phyloP scores from a whole-genome alignment of 192 early-diverging fungal species.

The Gonapodya prolifera region DNA sequence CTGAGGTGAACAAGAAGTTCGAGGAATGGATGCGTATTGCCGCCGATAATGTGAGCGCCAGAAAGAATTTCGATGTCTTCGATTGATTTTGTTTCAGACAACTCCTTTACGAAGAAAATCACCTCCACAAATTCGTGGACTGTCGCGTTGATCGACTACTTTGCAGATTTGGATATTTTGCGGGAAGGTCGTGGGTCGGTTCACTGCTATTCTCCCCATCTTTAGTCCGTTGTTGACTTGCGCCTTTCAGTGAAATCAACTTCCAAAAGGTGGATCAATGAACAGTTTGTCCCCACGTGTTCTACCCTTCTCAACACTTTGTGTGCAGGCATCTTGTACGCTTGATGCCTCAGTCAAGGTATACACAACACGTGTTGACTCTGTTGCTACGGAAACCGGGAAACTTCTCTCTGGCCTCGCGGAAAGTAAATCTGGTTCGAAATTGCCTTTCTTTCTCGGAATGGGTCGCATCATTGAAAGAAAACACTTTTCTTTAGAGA shows the following conservation, averaged over 20 bases:
- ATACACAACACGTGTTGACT: constrained; percentile 93
- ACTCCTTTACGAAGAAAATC: constrained; percentile 90
- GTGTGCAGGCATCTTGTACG: constrained; percentile 95
- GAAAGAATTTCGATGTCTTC: no score
- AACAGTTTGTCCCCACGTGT: no score
- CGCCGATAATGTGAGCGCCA: constrained; percentile 65
- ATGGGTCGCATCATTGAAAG: no score
- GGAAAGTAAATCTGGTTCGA: constrained; percentile 33
- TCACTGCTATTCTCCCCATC: no score
- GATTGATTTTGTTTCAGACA: no score
- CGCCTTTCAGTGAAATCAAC: constrained; percentile 97
- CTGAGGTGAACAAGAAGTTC: no score
- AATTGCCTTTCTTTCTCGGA: no score
- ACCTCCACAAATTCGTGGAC: constrained; percentile 91
- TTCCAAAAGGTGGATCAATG: no score
- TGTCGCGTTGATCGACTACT: constrained; percentile 95
- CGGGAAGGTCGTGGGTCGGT: no score
- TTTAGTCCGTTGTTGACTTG: no score
- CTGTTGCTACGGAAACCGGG: constrained; percentile 83
- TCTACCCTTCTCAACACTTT: no score
- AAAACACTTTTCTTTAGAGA: no score
- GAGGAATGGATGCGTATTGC: constrained; percentile 98
- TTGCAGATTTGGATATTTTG: constrained; percentile 86
- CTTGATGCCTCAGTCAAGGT: constrained; percentile 97
- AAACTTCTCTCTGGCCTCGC: constrained; percentile 76